phyloP scores from a whole-genome alignment of 805 yeast genomes.

The Myxozyma sirexii region DNA sequence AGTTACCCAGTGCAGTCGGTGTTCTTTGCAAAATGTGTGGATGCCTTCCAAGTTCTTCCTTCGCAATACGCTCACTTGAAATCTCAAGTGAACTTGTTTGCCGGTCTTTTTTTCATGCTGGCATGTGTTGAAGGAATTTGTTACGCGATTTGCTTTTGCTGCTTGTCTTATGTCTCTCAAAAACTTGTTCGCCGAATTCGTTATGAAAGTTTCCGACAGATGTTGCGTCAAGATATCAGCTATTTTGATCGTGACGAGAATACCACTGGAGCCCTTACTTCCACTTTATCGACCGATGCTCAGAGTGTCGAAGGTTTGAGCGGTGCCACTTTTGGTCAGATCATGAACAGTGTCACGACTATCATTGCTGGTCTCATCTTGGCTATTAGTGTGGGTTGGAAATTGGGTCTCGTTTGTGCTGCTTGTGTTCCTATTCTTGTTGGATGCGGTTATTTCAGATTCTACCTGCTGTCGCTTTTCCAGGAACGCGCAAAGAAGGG shows the following conservation, averaged over 20 bases:
- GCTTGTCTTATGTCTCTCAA: constrained; percentile 38
- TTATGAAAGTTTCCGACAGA: constrained; percentile 33
- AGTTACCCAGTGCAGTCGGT: constrained; percentile 25
- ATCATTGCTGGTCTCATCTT: constrained; percentile 44
- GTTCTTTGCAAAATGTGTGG: constrained; percentile 27
- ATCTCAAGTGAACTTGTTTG: constrained; percentile 45
- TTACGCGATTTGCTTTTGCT: constrained; percentile 45
- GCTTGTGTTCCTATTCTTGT: constrained; percentile 42
- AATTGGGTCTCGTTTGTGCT: constrained; percentile 47
- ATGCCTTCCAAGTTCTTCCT: constrained; percentile 39
- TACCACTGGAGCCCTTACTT: constrained; percentile 37
- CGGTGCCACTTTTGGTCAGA: constrained; percentile 42
- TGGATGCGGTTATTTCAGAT: constrained; percentile 47
- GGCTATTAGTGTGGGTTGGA: constrained; percentile 47
- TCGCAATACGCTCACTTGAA: constrained; percentile 41
- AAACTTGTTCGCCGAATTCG: constrained; percentile 38
- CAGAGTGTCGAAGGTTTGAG: constrained; percentile 39
- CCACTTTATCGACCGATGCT: constrained; percentile 38
- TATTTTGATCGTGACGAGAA: constrained; percentile 39
- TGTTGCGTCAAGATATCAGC: constrained; percentile 39
- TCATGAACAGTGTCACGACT: constrained; percentile 42
- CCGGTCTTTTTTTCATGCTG: constrained; percentile 45
- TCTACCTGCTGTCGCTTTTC: constrained; percentile 41
- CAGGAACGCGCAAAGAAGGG: constrained; percentile 45
- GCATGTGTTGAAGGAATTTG: constrained; percentile 45